Evolutionary conservation across 805 yeast species (phyloP).

Genomic region (Wickerhamomyces canadensis): DNA sequence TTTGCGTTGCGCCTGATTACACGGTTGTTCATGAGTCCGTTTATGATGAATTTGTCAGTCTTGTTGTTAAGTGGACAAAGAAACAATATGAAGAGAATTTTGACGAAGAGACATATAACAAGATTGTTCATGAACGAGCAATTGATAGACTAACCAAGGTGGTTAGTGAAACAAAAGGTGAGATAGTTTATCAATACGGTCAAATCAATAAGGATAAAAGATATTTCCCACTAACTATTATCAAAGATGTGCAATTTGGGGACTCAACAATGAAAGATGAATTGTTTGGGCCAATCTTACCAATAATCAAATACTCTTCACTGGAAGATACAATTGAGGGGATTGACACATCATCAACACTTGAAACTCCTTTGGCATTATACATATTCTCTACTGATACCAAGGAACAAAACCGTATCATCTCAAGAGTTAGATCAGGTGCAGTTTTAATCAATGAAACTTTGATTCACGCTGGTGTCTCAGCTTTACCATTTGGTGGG

Average conservation of each 20-base stretch:
- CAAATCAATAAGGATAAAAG: conserved; percentile 31
- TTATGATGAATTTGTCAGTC: conserved; percentile 44
- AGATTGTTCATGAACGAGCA: conserved; percentile 52
- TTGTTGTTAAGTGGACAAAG: conserved; percentile 35
- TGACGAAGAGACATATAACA: conserved; percentile 36
- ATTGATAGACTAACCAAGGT: conserved; percentile 40
- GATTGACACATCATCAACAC: conserved; percentile 38
- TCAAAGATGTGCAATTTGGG: conserved; percentile 54
- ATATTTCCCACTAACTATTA: conserved; percentile 68
- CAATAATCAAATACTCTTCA: conserved; percentile 51
- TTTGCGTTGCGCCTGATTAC: conserved; percentile 89
- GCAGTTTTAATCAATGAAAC: conserved; percentile 66
- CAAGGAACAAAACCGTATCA: conserved; percentile 43
- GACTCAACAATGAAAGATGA: conserved; percentile 75
- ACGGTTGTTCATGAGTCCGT: conserved; percentile 57
- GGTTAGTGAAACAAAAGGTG: conserved; percentile 47
- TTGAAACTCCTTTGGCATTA: conserved; percentile 77
- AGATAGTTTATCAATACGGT: conserved; percentile 26
- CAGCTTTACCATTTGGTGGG: conserved; percentile 85
- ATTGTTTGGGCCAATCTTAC: conserved; percentile 82
- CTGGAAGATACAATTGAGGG: conserved; percentile 39
- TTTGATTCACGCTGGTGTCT: conserved; percentile 61
- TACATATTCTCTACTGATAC: conserved; percentile 57
- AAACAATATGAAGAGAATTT: conserved; percentile 43
- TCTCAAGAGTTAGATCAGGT: conserved; percentile 62